A percentile compares a stretch with the other conserved stretches of the same genome.
Conservation (phyloP, 208 protist genomes). For the Leishmania tropica region DNA sequence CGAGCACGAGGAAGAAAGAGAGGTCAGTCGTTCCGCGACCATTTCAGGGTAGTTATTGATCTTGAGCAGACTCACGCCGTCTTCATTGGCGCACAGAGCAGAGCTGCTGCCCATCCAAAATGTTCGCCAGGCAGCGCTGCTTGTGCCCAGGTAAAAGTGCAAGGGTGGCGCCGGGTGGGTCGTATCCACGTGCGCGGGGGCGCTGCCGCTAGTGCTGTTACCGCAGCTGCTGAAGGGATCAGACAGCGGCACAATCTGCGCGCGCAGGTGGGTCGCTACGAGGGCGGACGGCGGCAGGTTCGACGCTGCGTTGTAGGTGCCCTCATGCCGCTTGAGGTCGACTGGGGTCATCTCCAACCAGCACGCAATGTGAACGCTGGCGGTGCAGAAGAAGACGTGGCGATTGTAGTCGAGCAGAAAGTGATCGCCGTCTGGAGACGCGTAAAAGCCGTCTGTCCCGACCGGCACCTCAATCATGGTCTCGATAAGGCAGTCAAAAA, state of each 20-base stretch:
- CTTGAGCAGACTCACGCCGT: conserved; percentile 36
- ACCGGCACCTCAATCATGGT: conserved; percentile 51
- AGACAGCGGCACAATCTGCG: conserved; percentile 21
- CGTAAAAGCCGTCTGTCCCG: conserved; percentile 60
- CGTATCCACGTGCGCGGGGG: background rate
- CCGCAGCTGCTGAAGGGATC: background rate
- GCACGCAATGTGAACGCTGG: conserved; percentile 22
- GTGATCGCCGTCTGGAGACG: conserved; percentile 44
- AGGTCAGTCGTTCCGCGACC: conserved; percentile 16
- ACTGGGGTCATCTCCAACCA: conserved; percentile 40
- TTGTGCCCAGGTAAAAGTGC: conserved; percentile 39
- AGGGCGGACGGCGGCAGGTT: conserved; percentile 2
- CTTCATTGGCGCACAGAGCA: conserved; percentile 47
- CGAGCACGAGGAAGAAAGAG: conserved; percentile 19
- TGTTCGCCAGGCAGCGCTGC: conserved; percentile 53
- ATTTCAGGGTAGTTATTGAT: conserved; percentile 2
- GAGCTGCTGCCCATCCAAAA: conserved; percentile 49
- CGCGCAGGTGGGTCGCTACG: conserved; percentile 30
- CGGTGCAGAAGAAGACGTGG: conserved; percentile 43
- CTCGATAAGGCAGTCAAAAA: conserved; percentile 59
- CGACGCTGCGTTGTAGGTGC: conserved; percentile 10
- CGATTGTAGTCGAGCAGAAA: conserved; percentile 50
- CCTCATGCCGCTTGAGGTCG: conserved; percentile 7
- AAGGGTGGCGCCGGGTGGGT: conserved; percentile 7
- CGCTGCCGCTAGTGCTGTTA: background rate